Evolutionary conservation across 225 moss, liverwort and hornwort genomes (phyloP).

Genomic region (Antitrichia curtipendula): DNA sequence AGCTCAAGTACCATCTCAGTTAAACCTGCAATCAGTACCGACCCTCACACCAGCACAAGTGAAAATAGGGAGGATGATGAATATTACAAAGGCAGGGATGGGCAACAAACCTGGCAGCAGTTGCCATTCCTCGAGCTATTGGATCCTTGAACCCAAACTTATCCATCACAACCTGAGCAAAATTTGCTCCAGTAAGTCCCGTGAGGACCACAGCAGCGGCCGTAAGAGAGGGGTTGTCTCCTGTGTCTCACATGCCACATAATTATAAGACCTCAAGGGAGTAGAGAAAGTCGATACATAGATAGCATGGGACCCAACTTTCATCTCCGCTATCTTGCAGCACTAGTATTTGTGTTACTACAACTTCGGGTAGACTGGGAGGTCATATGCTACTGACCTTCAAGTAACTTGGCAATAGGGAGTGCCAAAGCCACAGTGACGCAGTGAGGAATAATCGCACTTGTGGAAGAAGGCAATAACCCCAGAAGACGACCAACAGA

Average conservation of each 20-base stretch:
- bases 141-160: conserved; percentile 81
- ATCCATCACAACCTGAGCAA: conserved; percentile 80
- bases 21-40: neutral
- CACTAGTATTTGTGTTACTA: neutral
- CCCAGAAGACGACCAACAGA: conserved; percentile 59
- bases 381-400: conserved; percentile 35
- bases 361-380: neutral
- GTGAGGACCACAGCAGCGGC: conserved; percentile 93
- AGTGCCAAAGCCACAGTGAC: conserved; percentile 97
- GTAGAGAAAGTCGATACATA: neutral
- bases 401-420: conserved; percentile 80
- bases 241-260: conserved; percentile 19
- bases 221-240: conserved; percentile 76
- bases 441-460: conserved; percentile 84
- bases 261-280: neutral
- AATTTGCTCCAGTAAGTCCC: conserved; percentile 93
- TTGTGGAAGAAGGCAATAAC: conserved; percentile 47
- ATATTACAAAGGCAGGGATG: neutral
- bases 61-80: neutral
- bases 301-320: neutral
- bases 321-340: neutral
- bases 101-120: conserved; percentile 70
- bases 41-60: neutral
- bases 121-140: conserved; percentile 92
- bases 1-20: neutral